Conservation (phyloP, 169 alveolate genomes). For the Plasmodium blacklocki region DNA sequence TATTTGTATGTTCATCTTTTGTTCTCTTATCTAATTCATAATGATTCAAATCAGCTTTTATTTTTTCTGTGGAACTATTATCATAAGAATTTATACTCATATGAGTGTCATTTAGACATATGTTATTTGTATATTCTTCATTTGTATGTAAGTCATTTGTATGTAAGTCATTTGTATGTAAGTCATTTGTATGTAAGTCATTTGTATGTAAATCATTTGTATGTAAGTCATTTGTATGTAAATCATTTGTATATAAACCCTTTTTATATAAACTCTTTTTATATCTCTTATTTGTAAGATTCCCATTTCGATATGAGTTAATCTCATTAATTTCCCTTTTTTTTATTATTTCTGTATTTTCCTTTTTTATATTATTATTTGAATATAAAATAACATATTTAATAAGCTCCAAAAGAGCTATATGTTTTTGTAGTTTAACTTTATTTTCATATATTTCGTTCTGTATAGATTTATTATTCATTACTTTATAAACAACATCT, state of each 20-base stretch:
- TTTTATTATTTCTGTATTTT: constrained; percentile 4
- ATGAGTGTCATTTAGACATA: too few relatives aligned
- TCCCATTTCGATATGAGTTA: background rate
- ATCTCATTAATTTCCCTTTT: too few relatives aligned
- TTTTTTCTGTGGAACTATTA: background rate
- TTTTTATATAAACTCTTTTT: too few relatives aligned
- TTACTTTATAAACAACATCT: too few relatives aligned
- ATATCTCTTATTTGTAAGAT: background rate
- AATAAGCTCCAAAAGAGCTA: constrained; percentile 24
- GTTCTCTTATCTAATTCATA: too few relatives aligned
- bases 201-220: too few relatives aligned
- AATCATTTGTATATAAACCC: background rate
- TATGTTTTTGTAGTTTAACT: constrained; percentile 39
- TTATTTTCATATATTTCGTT: constrained; percentile 23
- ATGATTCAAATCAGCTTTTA: background rate
- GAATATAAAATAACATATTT: constrained; percentile 43
- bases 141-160: background rate
- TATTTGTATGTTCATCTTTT: background rate
- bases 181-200: too few relatives aligned
- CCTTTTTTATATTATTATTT: constrained; percentile 1
- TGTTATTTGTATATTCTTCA: background rate
- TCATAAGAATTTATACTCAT: background rate
- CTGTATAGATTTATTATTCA: background rate
- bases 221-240: too few relatives aligned
- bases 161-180: background rate